Percentiles rank a stretch among this genome's conserved stretches.
phyloP scores from a whole-genome alignment of 306 rosid species.

The Fagus sylvatica region DNA sequence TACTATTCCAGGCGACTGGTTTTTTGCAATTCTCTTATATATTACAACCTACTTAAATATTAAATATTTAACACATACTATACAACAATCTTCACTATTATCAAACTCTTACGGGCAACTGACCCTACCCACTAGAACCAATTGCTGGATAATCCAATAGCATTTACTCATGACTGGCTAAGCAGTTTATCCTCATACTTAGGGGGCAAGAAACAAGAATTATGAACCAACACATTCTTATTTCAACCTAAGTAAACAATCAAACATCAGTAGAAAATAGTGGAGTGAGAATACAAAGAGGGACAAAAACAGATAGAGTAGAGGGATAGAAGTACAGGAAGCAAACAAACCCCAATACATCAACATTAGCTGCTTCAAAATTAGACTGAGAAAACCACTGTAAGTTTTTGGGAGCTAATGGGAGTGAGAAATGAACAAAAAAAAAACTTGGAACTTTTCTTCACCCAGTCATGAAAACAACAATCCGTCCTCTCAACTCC shows the following conservation, averaged over 20 bases:
- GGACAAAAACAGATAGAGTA: neutral
- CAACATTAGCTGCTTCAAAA: neutral
- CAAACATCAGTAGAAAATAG: neutral
- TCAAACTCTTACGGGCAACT: no score
- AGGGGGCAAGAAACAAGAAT: neutral
- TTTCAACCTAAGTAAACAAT: neutral
- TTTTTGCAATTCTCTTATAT: no score
- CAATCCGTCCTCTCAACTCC: neutral
- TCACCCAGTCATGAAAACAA: neutral
- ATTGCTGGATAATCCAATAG: no score
- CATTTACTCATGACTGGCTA: no score
- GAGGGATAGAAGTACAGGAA: neutral
- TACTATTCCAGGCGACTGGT: no score
- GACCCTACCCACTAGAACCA: no score
- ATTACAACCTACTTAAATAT: no score
- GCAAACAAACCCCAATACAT: neutral
- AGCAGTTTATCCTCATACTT: no score
- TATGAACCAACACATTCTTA: neutral
- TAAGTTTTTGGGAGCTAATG: neutral
- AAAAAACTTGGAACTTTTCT: neutral
- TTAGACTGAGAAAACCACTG: neutral
- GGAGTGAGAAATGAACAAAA: neutral
- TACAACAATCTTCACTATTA: no score
- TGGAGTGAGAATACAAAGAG: neutral
- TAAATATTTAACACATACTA: no score